These are phyloP conservation scores for Mycena vulgaris DNA, from an alignment of 768 basidiomycete genomes.

Conservation along the genomic window DNA sequence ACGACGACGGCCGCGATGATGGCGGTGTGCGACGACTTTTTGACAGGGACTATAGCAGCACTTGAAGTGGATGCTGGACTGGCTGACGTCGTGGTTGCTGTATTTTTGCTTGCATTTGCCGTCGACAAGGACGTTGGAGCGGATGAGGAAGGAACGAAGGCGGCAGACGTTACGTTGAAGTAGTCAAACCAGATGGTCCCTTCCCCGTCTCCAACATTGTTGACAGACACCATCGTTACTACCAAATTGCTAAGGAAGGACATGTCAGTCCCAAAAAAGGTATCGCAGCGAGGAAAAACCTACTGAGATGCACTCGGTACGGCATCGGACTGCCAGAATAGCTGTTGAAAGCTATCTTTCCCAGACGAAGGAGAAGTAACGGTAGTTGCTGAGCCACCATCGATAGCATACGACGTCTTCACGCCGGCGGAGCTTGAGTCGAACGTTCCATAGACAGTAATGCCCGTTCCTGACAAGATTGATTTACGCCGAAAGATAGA, in stretches of 20 bases:
- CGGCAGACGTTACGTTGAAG: constrained; percentile 45
- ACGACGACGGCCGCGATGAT: constrained; percentile 15
- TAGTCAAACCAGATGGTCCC: constrained; percentile 62
- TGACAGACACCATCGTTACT: constrained; percentile 54
- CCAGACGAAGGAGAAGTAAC: neutral
- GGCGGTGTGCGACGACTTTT: constrained; percentile 16
- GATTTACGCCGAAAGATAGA: neutral
- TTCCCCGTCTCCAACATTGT: constrained; percentile 46
- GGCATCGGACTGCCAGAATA: constrained; percentile 53
- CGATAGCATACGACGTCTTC: constrained; percentile 14
- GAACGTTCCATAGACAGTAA: constrained; percentile 18
- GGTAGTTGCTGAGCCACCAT: constrained; percentile 1
- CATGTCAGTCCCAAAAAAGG: neutral
- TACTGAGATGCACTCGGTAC: constrained; percentile 50
- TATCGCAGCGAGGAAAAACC: constrained; percentile 23
- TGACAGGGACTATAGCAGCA: neutral
- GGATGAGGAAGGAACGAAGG: constrained; percentile 14
- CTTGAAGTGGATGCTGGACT: neutral
- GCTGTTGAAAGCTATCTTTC: constrained; percentile 40
- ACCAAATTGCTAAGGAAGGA: constrained; percentile 44
- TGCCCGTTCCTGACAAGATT: constrained; percentile 6
- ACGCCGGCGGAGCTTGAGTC: constrained; percentile 10
- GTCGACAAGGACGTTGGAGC: neutral
- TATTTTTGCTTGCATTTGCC: neutral
- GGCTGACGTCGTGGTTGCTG: constrained; percentile 14